Base-by-base conservation (phyloP, 202 grass and related monocot species). In the Saccharum hybrid region DNA sequence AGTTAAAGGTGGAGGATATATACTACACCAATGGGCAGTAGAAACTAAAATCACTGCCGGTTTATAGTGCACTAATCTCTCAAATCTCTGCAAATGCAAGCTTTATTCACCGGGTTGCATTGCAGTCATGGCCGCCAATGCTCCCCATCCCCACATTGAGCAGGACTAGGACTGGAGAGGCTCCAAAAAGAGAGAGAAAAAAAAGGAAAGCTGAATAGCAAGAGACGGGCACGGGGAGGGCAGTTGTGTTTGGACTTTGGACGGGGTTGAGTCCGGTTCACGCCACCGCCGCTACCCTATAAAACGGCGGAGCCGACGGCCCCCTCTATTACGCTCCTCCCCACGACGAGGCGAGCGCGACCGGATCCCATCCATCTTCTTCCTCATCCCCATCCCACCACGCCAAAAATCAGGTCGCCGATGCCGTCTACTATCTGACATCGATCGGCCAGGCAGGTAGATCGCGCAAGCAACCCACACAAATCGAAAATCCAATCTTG, bases 231-330 rank as follows among this genome's bases (percentile, higher is more conserved):
- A 56, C 52, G 52, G 18, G 18, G 18, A 8, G 18, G 54, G 54
- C 54, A 40, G 45, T 16, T 13, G 52, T 9, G 60, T 13, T 28
- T 23, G 18, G 7, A 16, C 8, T 42, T 46, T 52, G 16, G 56
- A 10, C 56, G n/a, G 3, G 61, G 69, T 91, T 86, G 92, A 94
- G 92, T 92, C 72, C 75, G 2, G 36, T 63, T 76, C 81, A 94
- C 92, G 89, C 84, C 77, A 89, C 69, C 49, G 40, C 22, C 19
- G 19, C 39, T 43, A 8, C 43, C 71, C 84, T 92, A 82, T 90
- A 90, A 89, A 81, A 79, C 41, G 43, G 34, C n/a, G 46, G 72
- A 11, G 14, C 56, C 83, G 71, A 75, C 80, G 49, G 39, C 80
- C 36, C 76, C 78, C 45, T 59, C 33, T 77, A 69, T 86, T 64